Base-by-base conservation (phyloP, 2,329 filamentous ascomycete species). In the Verticillium albo-atrum region DNA sequence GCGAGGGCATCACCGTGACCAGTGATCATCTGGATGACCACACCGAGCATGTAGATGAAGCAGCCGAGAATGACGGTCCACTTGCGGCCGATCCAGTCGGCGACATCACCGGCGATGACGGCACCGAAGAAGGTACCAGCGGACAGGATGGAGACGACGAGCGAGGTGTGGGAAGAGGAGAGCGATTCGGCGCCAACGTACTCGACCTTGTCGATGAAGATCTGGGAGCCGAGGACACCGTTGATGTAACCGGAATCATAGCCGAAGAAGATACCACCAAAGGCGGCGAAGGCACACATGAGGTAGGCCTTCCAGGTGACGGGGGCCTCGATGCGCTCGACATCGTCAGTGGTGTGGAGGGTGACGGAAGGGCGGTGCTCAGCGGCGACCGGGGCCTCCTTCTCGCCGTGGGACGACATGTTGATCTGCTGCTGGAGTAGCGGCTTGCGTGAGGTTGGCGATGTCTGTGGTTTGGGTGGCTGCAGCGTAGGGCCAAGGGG, bases 211-310 rank as follows among this genome's bases (percentile, higher is more conserved):
- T 72, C 26, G 70, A 81, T 79, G 75, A 88, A 87, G 72, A 75
- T 74, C 14, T 69, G 47, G 64, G 79, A 77, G 65, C 78, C 83
- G 47, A 83, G 75, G 61, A 88, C 84, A 70, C 86, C 86, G 71
- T 85, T 86, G 78, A 90, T 90, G 76, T 89, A 90, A 66, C 89
- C 89, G 50, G 88, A 90, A 68, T 92, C 89, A 74, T 90, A 92
- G 55, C 89, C 89, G 75, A 91, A 90, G 78, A 91, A 89, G 75
- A 91, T 89, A 73, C 85, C 87, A 68, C 87, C 87, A 62, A 89
- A 89, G 34, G 87, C 85, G 61, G 87, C 87, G 64, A 89, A 90
- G 64, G 85, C 87, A 73, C 87, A 89, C 70, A 89, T 82, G 56
- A 88, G 62, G 72, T 90, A 89, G 59, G 87, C 87, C 78, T 87